These are phyloP conservation scores for Beauveria bassiana DNA, from an alignment of 2,329 filamentous ascomycete species.

Conservation along the genomic window DNA sequence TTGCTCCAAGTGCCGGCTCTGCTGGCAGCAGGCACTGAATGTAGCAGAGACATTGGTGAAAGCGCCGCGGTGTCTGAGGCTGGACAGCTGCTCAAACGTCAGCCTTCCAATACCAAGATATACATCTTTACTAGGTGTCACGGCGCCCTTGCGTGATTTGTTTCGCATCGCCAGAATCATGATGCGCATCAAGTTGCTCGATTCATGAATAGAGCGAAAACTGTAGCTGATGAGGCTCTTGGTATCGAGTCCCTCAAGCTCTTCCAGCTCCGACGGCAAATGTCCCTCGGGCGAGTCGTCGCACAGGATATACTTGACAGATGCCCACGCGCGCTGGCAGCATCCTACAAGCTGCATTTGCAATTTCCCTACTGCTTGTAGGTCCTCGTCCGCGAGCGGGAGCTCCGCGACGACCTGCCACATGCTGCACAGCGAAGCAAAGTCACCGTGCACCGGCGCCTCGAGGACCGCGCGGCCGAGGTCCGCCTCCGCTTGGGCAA, in stretches of 20 bases:
- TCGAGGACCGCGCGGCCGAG: conserved; percentile 59
- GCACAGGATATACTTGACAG: conserved; percentile 72
- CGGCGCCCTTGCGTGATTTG: conserved; percentile 32
- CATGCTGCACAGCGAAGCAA: conserved; percentile 55
- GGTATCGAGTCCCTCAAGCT: conserved; percentile 63
- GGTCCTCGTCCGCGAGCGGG: conserved; percentile 29
- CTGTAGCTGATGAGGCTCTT: conserved; percentile 92
- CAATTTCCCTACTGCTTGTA: conserved; percentile 29
- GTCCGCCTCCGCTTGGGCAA: conserved; percentile 54
- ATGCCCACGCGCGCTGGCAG: conserved; percentile 66
- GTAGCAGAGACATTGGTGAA: conserved; percentile 90
- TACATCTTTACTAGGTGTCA: conserved; percentile 42
- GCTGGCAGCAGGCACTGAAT: conserved; percentile 71
- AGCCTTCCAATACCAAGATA: conserved; percentile 63
- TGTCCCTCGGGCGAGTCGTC: conserved; percentile 93
- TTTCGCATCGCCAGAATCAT: conserved; percentile 49
- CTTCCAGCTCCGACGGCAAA: conserved; percentile 67
- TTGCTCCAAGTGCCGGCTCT: conserved; percentile 41
- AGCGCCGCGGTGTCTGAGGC: conserved; percentile 80
- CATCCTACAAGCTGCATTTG: conserved; percentile 50
- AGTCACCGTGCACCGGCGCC: conserved; percentile 61
- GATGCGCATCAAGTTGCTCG: conserved; percentile 66
- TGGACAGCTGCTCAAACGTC: conserved; percentile 75
- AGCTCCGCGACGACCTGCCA: conserved; percentile 43
- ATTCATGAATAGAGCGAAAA: conserved; percentile 91